Evolutionary conservation across 345 rosid species (phyloP).

Genomic region (Hibiscus mutabilis): DNA sequence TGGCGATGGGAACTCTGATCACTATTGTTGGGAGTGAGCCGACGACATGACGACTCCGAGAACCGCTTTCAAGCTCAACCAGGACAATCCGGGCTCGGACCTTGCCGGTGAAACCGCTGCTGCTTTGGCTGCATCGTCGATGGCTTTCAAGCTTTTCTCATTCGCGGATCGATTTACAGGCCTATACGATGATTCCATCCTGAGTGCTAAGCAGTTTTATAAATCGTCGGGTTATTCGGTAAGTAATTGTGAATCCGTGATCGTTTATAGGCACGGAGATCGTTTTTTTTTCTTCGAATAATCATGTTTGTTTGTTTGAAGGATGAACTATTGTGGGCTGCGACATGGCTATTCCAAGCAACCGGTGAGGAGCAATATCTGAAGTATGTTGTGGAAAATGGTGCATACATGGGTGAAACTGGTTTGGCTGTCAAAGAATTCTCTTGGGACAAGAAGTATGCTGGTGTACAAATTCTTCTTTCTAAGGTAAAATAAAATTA

Average conservation of each 20-base stretch:
- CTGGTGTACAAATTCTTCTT: slow-evolving; percentile 77
- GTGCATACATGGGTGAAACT: slow-evolving; percentile 76
- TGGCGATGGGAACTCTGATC: slow-evolving; percentile 82
- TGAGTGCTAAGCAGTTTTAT: slow-evolving; percentile 43
- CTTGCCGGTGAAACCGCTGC: slow-evolving; percentile 84
- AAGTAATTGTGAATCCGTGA: neutral
- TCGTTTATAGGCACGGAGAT: neutral
- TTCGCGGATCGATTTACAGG: slow-evolving; percentile 62
- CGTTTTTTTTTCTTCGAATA: neutral
- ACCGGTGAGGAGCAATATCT: slow-evolving; percentile 58
- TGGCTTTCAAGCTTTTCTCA: slow-evolving; percentile 70
- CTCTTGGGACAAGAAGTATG: slow-evolving; percentile 95
- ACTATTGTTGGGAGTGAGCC: slow-evolving; percentile 77
- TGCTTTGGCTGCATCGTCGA: slow-evolving; percentile 73
- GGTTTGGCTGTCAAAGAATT: slow-evolving; percentile 83
- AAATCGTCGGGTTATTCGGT: slow-evolving; percentile 53
- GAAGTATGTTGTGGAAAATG: slow-evolving; percentile 60
- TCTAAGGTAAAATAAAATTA: slow-evolving; percentile 39
- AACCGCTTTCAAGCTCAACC: slow-evolving; percentile 61
- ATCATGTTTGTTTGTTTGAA: slow-evolving; percentile 14
- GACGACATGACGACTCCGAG: slow-evolving; percentile 93
- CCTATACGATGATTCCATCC: slow-evolving; percentile 49
- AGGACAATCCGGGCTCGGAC: slow-evolving; percentile 68
- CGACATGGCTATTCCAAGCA: slow-evolving; percentile 69
- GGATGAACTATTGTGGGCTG: slow-evolving; percentile 91